Conservation (phyloP, 352 stramenopile species). For the Globisporangium irregulare region DNA sequence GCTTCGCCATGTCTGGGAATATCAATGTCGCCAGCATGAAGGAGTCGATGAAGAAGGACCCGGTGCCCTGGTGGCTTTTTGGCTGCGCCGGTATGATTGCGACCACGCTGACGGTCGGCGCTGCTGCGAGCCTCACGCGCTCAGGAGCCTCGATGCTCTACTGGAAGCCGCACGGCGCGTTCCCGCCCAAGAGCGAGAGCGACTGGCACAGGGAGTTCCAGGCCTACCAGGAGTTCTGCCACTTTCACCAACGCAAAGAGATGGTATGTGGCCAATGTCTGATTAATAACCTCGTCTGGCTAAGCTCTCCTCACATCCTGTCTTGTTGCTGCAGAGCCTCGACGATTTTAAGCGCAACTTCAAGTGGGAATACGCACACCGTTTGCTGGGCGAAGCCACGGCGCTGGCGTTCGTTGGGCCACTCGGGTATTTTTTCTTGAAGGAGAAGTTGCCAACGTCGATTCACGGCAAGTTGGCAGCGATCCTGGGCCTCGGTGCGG, state of each 20-base stretch:
- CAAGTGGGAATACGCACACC: constrained; percentile 89
- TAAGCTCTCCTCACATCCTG: background rate
- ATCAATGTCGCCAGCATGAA: constrained; percentile 17
- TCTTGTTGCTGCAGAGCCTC: constrained; percentile 57
- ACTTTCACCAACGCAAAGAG: constrained; percentile 89
- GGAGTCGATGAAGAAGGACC: constrained; percentile 35
- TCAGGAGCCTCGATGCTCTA: constrained; percentile 94
- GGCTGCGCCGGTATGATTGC: constrained; percentile 88
- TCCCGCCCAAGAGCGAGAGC: constrained; percentile 77
- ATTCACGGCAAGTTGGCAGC: constrained; percentile 44
- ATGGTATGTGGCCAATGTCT: constrained; percentile 33
- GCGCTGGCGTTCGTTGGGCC: constrained; percentile 89
- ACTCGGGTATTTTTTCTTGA: constrained; percentile 88
- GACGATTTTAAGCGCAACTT: constrained; percentile 97
- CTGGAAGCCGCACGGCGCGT: constrained; percentile 89
- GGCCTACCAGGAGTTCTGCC: constrained; percentile 93
- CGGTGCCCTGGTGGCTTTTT: constrained; percentile 92
- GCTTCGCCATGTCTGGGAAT: constrained; percentile 15
- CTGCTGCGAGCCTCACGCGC: constrained; percentile 93
- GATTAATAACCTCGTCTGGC: background rate
- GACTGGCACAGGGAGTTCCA: constrained; percentile 95
- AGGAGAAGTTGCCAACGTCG: constrained; percentile 56
- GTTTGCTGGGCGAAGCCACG: constrained; percentile 91
- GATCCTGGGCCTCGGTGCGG: constrained; percentile 37
- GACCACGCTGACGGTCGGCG: constrained; percentile 95